Percentiles rank a stretch among this genome's conserved stretches.
These are phyloP conservation scores for Xerophyta viscosa DNA, from an alignment of 106 monocot genomes.

Conservation along the genomic window DNA sequence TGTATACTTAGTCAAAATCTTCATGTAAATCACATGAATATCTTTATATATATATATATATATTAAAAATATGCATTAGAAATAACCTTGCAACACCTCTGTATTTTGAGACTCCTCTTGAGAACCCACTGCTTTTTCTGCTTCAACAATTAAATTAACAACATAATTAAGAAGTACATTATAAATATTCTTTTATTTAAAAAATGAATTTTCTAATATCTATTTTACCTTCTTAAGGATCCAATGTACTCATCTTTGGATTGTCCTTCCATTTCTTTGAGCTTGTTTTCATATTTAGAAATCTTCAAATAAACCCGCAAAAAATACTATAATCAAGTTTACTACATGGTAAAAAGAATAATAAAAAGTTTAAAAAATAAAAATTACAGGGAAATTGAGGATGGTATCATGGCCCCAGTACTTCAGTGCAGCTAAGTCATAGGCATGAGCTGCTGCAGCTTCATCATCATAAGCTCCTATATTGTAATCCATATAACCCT, in stretches of 20 bases:
- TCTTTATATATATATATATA: too few relatives aligned
- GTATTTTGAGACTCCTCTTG: too few relatives aligned
- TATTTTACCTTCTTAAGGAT: conserved; percentile 54
- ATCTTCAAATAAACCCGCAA: conserved; percentile 15
- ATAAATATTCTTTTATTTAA: too few relatives aligned
- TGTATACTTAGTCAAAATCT: too few relatives aligned
- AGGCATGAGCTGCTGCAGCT: conserved; percentile 74
- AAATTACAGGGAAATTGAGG: conserved; percentile 72
- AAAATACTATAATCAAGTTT: neutral
- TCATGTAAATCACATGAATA: too few relatives aligned
- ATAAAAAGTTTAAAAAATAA: conserved; percentile 4
- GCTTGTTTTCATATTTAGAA: conserved; percentile 44
- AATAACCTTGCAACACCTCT: too few relatives aligned
- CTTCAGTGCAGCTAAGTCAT: conserved; percentile 84
- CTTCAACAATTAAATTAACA: too few relatives aligned
- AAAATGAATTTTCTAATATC: conserved; percentile 15
- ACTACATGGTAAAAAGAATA: neutral
- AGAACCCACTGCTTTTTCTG: too few relatives aligned
- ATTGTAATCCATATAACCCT: neutral
- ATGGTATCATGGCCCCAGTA: conserved; percentile 81
- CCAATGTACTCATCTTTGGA: conserved; percentile 78
- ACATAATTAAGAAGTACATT: too few relatives aligned
- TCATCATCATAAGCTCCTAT: conserved; percentile 85
- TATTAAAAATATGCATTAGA: too few relatives aligned
- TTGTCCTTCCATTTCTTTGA: conserved; percentile 65